A percentile compares a stretch with the other conserved stretches of the same genome.
Evolutionary conservation across 129 eudicot genomes (phyloP).

Genomic region (Flaveria linearis): DNA sequence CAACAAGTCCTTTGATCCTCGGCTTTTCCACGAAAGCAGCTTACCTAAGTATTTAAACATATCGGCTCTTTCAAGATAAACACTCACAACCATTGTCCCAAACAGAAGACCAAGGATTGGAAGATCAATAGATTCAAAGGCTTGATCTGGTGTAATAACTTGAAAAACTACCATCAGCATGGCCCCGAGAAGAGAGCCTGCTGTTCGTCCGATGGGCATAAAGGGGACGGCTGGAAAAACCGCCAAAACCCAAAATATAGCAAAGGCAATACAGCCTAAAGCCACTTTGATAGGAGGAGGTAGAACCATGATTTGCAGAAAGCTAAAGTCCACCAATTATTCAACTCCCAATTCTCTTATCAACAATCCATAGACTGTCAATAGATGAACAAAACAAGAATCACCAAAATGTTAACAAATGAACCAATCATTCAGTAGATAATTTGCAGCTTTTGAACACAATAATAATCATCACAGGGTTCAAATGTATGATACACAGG

Average conservation of each 20-base stretch:
- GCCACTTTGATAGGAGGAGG: constrained; percentile 75
- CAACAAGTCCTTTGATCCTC: constrained; percentile 82
- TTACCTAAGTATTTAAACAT: constrained; percentile 82
- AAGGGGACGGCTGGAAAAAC: constrained; percentile 92
- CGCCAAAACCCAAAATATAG: constrained; percentile 77
- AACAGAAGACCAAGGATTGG: constrained; percentile 86
- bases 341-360: constrained; percentile 11
- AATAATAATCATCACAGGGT: too few species aligned
- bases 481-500: neutral
- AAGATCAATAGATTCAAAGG: constrained; percentile 88
- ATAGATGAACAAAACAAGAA: neutral
- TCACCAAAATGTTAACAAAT: constrained; percentile 23
- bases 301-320: constrained; percentile 56
- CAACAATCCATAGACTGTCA: neutral
- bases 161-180: constrained; percentile 86
- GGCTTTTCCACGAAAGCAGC: constrained; percentile 64
- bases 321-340: neutral
- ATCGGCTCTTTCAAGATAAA: constrained; percentile 90
- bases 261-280: constrained; percentile 77
- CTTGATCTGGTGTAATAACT: constrained; percentile 82
- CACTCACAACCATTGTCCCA: constrained; percentile 98
- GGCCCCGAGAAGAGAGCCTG: constrained; percentile 92
- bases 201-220: constrained; percentile 83
- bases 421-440: neutral
- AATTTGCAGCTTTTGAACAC: neutral